Evolutionary conservation across 176 grass and related monocot species (phyloP).

Genomic region (Pontederia crassipes): DNA sequence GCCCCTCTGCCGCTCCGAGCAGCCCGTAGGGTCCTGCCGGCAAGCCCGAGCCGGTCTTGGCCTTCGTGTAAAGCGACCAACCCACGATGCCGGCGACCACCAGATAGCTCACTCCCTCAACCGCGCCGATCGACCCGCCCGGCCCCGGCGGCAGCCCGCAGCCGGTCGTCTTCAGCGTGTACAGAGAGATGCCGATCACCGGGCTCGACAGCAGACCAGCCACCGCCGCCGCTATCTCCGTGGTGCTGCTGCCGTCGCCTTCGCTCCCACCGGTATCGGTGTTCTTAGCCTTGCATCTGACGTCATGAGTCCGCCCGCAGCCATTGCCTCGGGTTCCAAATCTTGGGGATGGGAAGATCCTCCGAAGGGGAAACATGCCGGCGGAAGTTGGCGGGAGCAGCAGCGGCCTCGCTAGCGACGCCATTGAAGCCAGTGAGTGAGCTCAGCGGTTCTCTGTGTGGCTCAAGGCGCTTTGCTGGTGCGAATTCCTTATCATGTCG

Average conservation of each 20-base stretch:
- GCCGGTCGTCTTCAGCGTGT: slow-evolving; percentile 58
- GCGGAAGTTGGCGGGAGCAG: background rate
- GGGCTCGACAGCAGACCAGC: slow-evolving; percentile 40
- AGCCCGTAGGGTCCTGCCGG: slow-evolving; percentile 59
- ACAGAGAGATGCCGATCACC: slow-evolving; percentile 60
- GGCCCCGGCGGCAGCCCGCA: slow-evolving; percentile 67
- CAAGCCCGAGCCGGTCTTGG: slow-evolving; percentile 57
- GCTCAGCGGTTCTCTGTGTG: too few species aligned
- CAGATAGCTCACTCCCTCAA: slow-evolving; percentile 80
- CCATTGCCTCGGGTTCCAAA: too few species aligned
- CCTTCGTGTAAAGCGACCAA: slow-evolving; percentile 73
- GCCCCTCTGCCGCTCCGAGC: slow-evolving; percentile 62
- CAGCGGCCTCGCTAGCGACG: background rate
- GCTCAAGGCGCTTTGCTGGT: too few species aligned
- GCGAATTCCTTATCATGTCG: too few species aligned
- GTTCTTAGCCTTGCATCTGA: slow-evolving; percentile 31
- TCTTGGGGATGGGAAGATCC: too few species aligned
- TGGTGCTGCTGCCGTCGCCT: slow-evolving; percentile 24
- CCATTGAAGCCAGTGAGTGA: too few species aligned
- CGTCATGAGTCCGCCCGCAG: background rate
- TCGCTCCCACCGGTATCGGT: slow-evolving; percentile 29
- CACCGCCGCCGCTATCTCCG: slow-evolving; percentile 28
- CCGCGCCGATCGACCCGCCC: slow-evolving; percentile 49
- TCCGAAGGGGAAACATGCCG: background rate
- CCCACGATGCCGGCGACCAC: slow-evolving; percentile 43